Evolutionary conservation across 202 grass and related monocot genomes (phyloP).

Genomic region (Eragrostis tef): DNA sequence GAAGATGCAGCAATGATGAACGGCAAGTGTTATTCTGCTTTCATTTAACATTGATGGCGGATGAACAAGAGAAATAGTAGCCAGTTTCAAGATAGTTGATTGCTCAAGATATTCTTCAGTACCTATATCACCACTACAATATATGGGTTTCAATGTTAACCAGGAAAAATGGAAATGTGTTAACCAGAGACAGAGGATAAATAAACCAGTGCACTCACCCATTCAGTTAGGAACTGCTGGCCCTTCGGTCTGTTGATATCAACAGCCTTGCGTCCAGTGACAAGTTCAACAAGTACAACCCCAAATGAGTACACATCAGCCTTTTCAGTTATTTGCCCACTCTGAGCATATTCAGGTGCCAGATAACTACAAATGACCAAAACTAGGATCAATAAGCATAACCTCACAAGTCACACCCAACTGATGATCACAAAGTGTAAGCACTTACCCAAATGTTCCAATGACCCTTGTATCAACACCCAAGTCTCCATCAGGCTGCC

Average conservation of each 20-base stretch:
- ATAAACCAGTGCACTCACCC: slow-evolving; percentile 65
- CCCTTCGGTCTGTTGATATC: slow-evolving; percentile 94
- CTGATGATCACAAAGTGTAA: background rate
- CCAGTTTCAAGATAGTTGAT: background rate
- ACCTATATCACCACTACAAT: background rate
- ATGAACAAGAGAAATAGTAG: background rate
- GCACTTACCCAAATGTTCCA: slow-evolving; percentile 79
- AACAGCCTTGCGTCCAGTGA: slow-evolving; percentile 88
- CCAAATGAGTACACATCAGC: slow-evolving; percentile 97
- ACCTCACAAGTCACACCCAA: background rate
- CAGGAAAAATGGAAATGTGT: background rate
- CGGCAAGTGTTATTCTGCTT: background rate
- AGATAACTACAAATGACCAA: slow-evolving; percentile 60
- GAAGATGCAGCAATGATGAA: background rate
- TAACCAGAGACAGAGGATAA: background rate
- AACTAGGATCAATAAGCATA: slow-evolving; percentile 2
- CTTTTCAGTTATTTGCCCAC: slow-evolving; percentile 94
- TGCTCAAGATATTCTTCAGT: background rate
- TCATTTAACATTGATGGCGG: background rate
- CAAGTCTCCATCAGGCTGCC: slow-evolving; percentile 96
- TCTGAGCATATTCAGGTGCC: slow-evolving; percentile 92
- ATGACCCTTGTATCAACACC: slow-evolving; percentile 95
- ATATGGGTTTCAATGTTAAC: background rate
- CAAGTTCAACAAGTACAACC: slow-evolving; percentile 90
- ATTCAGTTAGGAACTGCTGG: slow-evolving; percentile 97